Base-by-base conservation (phyloP, 371 early-diverging fungal species). In the Mucor lusitanicus region DNA sequence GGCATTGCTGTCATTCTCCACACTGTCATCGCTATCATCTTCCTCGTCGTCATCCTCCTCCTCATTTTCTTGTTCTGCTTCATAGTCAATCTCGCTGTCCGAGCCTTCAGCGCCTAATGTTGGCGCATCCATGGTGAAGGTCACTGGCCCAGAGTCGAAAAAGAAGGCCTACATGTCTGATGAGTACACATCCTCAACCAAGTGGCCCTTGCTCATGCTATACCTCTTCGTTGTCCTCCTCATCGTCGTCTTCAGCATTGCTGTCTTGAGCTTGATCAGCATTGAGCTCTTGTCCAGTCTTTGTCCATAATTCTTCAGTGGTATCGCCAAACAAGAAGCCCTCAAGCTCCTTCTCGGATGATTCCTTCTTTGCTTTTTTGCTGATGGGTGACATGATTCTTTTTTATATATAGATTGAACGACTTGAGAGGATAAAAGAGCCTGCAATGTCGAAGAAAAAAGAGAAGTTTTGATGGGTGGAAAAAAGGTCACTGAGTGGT, bases 261-360 rank as follows among this genome's bases (percentile, higher is more conserved):
- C 23, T 25, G 4, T 30, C 65, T 54, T 70, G 67, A 30, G 53
- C 33, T 19, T 72, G 67, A 37, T 68, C 63, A 23, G 65, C 46
- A 50, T 73, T 64, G 19, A 72, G 48, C 65, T 80, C 82, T 48
- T 71, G 68, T 13, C 78, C 83, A 15, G 75, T 66, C 46, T 73
- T 73, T 13, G 67, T 46, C 72, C 84, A 81, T 9, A 81, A 30
- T 7, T 77, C 73, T 1, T 63, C 68, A 1, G 68, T 76, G 25
- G 75, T 81, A 19, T 74, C 84, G 13, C 91, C 92, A 85, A 92
- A 92, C 25, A 91, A 81, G 19, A 91, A 74, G 25, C 61, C 79
- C 70, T 91, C 92, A 13, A 92, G 77, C 59, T 85, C 88, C n/a
- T 70, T 64, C 70, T 92, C 92, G 6, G 81, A 81, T 1, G 68